Evolutionary conservation across 2,329 filamentous ascomycete genomes (phyloP).

Genomic region (Penicillium digitatum): DNA sequence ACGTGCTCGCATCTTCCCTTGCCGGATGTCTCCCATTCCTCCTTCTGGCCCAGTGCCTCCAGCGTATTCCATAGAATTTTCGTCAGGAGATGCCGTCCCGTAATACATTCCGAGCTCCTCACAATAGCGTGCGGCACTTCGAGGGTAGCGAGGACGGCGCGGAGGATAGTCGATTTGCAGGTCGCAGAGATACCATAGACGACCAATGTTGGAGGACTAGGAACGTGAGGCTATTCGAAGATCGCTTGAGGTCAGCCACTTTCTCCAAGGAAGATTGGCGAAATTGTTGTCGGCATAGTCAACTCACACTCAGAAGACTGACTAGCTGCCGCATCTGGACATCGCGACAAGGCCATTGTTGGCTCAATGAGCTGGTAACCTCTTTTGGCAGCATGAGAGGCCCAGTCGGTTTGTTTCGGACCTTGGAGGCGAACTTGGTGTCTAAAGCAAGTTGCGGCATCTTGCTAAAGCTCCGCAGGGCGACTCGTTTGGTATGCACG

Average conservation of each 20-base stretch:
- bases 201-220: slow-evolving; percentile 69
- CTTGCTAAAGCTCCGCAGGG: slow-evolving; percentile 4
- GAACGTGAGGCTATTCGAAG: slow-evolving; percentile 42
- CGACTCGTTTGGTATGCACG: slow-evolving; percentile 12
- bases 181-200: slow-evolving; percentile 82
- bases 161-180: slow-evolving; percentile 72
- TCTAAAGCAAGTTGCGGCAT: slow-evolving; percentile 2
- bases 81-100: slow-evolving; percentile 44
- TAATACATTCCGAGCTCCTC: slow-evolving; percentile 46
- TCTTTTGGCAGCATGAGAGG: slow-evolving; percentile 33
- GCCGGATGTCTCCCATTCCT: slow-evolving; percentile 45
- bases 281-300: not conserved
- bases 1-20: slow-evolving; percentile 72
- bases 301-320: slow-evolving; percentile 40
- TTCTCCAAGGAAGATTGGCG: not conserved
- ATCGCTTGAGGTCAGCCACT: not conserved
- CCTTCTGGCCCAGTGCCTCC: slow-evolving; percentile 33
- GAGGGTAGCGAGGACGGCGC: slow-evolving; percentile 60
- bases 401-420: not conserved
- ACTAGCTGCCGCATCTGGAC: slow-evolving; percentile 42
- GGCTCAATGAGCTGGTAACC: slow-evolving; percentile 33
- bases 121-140: slow-evolving; percentile 45
- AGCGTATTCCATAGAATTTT: slow-evolving; percentile 45
- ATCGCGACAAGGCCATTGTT: slow-evolving; percentile 45
- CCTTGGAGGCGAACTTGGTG: not conserved